These are phyloP conservation scores for Calamus simplicifolius DNA, from an alignment of 176 grass and related monocot genomes.

Conservation along the genomic window DNA sequence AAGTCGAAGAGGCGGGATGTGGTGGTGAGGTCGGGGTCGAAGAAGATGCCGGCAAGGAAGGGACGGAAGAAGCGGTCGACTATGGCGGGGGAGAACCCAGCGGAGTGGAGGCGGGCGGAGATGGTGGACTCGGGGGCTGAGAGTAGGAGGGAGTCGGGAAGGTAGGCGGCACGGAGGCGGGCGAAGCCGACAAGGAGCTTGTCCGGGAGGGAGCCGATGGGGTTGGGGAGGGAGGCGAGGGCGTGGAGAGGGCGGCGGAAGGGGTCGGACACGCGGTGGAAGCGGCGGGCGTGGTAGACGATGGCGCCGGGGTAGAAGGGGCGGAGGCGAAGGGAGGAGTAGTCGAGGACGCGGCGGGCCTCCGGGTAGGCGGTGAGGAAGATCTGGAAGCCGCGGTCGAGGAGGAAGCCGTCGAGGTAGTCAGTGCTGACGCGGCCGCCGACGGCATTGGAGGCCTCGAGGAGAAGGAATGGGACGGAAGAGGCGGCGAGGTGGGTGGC, in stretches of 20 bases:
- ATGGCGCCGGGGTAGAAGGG: conserved; percentile 73
- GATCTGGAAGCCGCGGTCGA: conserved; percentile 91
- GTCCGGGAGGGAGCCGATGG: conserved; percentile 66
- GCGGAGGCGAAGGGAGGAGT: conserved; percentile 41
- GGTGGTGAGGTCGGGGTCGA: conserved; percentile 60
- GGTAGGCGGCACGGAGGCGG: conserved; percentile 46
- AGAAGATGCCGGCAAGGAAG: conserved; percentile 91
- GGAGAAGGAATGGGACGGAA: conserved; percentile 67
- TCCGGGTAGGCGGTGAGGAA: conserved; percentile 88
- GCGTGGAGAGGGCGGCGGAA: conserved; percentile 56
- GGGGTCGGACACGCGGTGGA: conserved; percentile 69
- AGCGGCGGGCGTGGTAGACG: conserved; percentile 36
- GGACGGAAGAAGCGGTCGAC: conserved; percentile 80
- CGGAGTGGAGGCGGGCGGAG: conserved; percentile 13
- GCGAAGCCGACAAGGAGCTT: conserved; percentile 76
- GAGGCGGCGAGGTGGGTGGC: conserved; percentile 63
- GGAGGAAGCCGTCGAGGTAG: conserved; percentile 51
- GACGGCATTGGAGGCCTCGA: conserved; percentile 64
- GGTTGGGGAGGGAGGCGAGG: conserved; percentile 53
- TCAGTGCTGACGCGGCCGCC: conserved; percentile 78
- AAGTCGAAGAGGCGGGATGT: conserved; percentile 87
- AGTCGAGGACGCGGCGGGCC: conserved; percentile 57
- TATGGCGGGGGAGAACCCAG: conserved; percentile 72
- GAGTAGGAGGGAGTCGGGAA: conserved; percentile 45
- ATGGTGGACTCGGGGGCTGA: conserved; percentile 61